phyloP scores from a whole-genome alignment of 78 protist species.

The Bodo saltans region DNA sequence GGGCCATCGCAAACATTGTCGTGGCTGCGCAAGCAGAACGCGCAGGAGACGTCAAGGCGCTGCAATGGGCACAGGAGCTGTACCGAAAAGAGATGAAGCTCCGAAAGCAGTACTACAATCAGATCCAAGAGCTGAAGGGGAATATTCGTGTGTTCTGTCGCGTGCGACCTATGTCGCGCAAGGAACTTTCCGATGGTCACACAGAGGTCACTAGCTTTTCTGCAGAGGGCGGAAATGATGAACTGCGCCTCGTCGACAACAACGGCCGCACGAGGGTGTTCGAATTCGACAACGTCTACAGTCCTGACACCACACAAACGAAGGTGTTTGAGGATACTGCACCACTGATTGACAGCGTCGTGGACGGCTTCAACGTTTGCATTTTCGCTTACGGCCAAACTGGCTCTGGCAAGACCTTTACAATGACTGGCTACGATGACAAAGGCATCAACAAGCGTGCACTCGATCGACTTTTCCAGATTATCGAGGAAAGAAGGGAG shows the following conservation, averaged over 20 bases:
- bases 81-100: background rate
- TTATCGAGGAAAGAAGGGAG: background rate
- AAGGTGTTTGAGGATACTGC: constrained; percentile 21
- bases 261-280: background rate
- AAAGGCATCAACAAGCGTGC: constrained; percentile 56
- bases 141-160: constrained; percentile 80
- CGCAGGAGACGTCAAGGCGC: background rate
- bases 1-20: background rate
- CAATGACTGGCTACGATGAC: constrained; percentile 35
- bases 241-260: constrained; percentile 1
- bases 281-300: constrained; percentile 60
- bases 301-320: constrained; percentile 15
- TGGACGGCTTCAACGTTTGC: constrained; percentile 70
- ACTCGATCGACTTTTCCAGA: constrained; percentile 48
- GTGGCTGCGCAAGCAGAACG: background rate
- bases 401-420: constrained; percentile 41
- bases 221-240: background rate
- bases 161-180: constrained; percentile 43
- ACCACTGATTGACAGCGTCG: constrained; percentile 54
- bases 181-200: background rate
- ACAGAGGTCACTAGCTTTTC: background rate
- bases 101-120: constrained; percentile 25
- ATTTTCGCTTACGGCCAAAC: constrained; percentile 72
- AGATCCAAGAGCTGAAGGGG: constrained; percentile 63
- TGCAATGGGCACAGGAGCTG: background rate